phyloP scores from a whole-genome alignment of 1,284 basidiomycete species.

The Cutaneotrichosporon cavernicola region DNA sequence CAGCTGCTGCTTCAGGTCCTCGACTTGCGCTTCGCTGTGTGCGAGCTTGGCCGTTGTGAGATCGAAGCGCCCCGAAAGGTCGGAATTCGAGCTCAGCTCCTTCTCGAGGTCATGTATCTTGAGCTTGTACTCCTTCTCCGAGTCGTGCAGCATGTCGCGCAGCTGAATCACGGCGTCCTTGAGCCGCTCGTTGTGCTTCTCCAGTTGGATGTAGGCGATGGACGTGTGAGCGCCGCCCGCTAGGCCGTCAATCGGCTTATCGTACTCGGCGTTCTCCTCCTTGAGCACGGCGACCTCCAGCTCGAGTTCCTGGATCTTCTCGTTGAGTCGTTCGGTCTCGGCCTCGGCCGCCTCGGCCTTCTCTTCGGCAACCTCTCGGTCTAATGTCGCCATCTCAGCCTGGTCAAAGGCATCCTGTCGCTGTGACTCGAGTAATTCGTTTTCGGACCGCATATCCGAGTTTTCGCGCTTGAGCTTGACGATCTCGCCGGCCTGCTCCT shows the following conservation, averaged over 20 bases:
- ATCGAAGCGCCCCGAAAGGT: slow-evolving; percentile 64
- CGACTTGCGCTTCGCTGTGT: slow-evolving; percentile 84
- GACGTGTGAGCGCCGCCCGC: slow-evolving; percentile 60
- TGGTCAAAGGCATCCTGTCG: slow-evolving; percentile 77
- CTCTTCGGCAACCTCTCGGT: slow-evolving; percentile 97
- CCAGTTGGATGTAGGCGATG: slow-evolving; percentile 82
- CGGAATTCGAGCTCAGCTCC: slow-evolving; percentile 62
- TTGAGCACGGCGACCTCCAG: slow-evolving; percentile 79
- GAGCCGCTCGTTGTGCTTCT: slow-evolving; percentile 92
- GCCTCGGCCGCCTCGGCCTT: slow-evolving; percentile 74
- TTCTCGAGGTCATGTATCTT: slow-evolving; percentile 86
- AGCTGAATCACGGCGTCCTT: slow-evolving; percentile 91
- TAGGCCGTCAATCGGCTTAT: slow-evolving; percentile 53
- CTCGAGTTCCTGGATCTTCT: slow-evolving; percentile 75
- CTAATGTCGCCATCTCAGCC: slow-evolving; percentile 90
- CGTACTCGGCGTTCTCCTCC: slow-evolving; percentile 57
- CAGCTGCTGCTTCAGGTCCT: slow-evolving; percentile 89
- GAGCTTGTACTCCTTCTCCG: slow-evolving; percentile 76
- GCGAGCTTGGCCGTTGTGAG: slow-evolving; percentile 72
- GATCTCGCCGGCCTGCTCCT: slow-evolving; percentile 72
- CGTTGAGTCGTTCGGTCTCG: slow-evolving; percentile 73
- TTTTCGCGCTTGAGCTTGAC: slow-evolving; percentile 66
- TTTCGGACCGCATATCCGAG: slow-evolving; percentile 64
- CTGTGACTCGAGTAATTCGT: slow-evolving; percentile 63
- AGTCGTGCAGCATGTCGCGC: slow-evolving; percentile 82